Evolutionary conservation across 768 basidiomycete species (phyloP).

Genomic region (Polyporus arcularius): DNA sequence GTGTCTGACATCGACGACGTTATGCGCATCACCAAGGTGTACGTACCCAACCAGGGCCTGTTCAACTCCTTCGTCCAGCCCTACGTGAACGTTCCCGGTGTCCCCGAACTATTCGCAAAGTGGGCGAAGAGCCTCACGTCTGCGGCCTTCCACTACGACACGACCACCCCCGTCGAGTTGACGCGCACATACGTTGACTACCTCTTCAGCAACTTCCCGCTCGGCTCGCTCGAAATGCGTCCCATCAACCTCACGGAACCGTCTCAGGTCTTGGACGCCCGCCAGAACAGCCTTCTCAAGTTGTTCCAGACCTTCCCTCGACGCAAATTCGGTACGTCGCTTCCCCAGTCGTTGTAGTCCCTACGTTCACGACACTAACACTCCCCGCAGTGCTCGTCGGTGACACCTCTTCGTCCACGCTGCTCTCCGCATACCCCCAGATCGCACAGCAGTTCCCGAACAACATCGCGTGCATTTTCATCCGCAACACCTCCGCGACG

Average conservation of each 20-base stretch:
- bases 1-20: conserved; percentile 39
- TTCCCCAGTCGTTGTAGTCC: too few species aligned
- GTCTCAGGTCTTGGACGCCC: conserved; percentile 29
- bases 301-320: conserved; percentile 35
- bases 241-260: conserved; percentile 35
- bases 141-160: conserved; percentile 37
- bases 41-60: conserved; percentile 33
- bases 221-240: conserved; percentile 34
- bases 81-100: conserved; percentile 31
- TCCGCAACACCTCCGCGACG: conserved; percentile 36
- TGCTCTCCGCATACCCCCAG: conserved; percentile 28
- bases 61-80: conserved; percentile 34
- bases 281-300: conserved; percentile 30
- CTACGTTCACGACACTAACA: too few species aligned
- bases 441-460: conserved; percentile 28
- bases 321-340: conserved; percentile 30
- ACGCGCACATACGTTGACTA: conserved; percentile 36
- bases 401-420: conserved; percentile 26
- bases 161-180: conserved; percentile 35
- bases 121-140: conserved; percentile 28
- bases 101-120: conserved; percentile 31
- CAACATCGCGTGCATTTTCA: conserved; percentile 32
- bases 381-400: conserved; percentile 29
- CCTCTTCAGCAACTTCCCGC: conserved; percentile 32
- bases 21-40: conserved; percentile 36